phyloP scores from a whole-genome alignment of 2,329 filamentous ascomycete genomes.

The Hypoxylon sp. region DNA sequence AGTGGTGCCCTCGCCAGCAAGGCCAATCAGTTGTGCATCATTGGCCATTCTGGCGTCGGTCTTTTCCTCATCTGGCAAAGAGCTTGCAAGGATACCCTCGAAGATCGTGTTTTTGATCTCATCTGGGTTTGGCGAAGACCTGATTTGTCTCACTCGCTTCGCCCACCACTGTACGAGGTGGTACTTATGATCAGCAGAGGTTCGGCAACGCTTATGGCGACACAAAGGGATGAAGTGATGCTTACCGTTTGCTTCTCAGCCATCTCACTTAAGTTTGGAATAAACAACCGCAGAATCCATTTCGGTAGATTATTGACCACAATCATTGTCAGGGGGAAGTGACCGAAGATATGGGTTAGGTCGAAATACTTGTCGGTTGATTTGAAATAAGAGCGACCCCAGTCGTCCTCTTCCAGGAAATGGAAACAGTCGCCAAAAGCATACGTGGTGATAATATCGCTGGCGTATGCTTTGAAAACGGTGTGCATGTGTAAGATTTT shows the following conservation, averaged over 20 bases:
- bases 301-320: slow-evolving; percentile 30
- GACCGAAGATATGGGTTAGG: slow-evolving; percentile 38
- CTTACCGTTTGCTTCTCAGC: slow-evolving; percentile 26
- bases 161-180: slow-evolving; percentile 34
- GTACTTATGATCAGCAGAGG: not conserved
- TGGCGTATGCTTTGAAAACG: slow-evolving; percentile 45
- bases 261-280: slow-evolving; percentile 30
- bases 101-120: slow-evolving; percentile 47
- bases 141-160: slow-evolving; percentile 37
- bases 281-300: slow-evolving; percentile 25
- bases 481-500: slow-evolving; percentile 36
- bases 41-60: slow-evolving; percentile 22
- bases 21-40: slow-evolving; percentile 38
- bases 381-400: slow-evolving; percentile 26
- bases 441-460: slow-evolving; percentile 47
- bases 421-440: slow-evolving; percentile 37
- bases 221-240: not conserved
- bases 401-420: slow-evolving; percentile 40
- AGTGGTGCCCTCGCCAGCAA: slow-evolving; percentile 41
- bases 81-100: slow-evolving; percentile 39
- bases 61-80: slow-evolving; percentile 42
- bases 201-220: not conserved
- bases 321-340: slow-evolving; percentile 42
- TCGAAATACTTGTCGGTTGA: slow-evolving; percentile 33
- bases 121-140: slow-evolving; percentile 36